Conservation (phyloP, 2,329 filamentous ascomycete genomes). For the Sporothrix pallida region DNA sequence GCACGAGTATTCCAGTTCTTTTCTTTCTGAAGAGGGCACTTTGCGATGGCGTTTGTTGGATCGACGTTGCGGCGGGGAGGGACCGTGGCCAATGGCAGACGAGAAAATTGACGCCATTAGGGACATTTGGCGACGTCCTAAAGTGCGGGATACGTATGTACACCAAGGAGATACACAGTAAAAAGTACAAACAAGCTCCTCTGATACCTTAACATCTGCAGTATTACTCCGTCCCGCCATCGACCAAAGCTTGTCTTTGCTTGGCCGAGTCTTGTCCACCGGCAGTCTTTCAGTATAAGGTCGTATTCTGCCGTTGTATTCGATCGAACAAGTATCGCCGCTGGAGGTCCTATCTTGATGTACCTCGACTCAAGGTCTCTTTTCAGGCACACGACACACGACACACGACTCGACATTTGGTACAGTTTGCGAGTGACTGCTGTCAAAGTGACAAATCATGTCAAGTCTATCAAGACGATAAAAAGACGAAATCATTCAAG, state of each 20-base stretch:
- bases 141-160: neutral
- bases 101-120: conserved; percentile 5
- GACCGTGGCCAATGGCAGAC: neutral
- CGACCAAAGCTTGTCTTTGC: conserved; percentile 14
- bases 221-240: too few relatives aligned
- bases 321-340: neutral
- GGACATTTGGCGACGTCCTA: neutral
- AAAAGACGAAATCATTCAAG: too few relatives aligned
- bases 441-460: neutral
- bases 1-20: neutral
- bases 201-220: too few relatives aligned
- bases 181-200: too few relatives aligned
- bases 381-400: too few relatives aligned
- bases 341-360: neutral
- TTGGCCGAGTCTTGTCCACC: neutral
- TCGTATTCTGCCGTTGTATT: neutral
- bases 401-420: too few relatives aligned
- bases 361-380: too few relatives aligned
- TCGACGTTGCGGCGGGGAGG: neutral
- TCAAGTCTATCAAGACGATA: too few relatives aligned
- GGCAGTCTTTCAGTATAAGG: too few relatives aligned
- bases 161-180: too few relatives aligned
- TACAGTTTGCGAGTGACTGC: neutral
- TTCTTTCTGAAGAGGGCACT: neutral
- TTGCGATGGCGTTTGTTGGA: conserved; percentile 5